Conservation (phyloP, 257 asterid species). For the Pogostemon cablin region DNA sequence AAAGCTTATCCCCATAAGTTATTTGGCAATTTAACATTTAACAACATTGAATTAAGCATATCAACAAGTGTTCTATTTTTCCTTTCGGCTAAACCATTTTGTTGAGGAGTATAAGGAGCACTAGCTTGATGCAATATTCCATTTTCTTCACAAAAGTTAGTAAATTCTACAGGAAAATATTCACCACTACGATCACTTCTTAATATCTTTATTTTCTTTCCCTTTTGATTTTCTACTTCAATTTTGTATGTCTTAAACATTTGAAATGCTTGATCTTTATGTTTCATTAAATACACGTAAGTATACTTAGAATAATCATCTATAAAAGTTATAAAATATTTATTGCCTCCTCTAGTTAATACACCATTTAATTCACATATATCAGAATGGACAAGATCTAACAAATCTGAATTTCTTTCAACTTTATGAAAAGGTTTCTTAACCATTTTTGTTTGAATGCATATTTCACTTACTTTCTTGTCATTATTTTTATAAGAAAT, state of each 20-base stretch:
- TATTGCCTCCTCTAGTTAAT: background rate
- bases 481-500: background rate
- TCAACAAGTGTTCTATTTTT: conserved; percentile 5
- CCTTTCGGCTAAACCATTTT: conserved; percentile 9
- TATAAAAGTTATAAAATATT: background rate
- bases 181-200: too few species aligned
- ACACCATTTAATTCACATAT: conserved; percentile 1
- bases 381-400: conserved; percentile 8
- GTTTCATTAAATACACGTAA: too few species aligned
- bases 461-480: background rate
- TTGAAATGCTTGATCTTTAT: too few species aligned
- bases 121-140: background rate
- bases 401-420: background rate
- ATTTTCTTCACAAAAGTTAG: too few species aligned
- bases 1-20: background rate
- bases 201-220: too few species aligned
- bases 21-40: background rate
- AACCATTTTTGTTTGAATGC: background rate
- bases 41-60: background rate
- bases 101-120: background rate
- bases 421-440: background rate
- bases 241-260: too few species aligned
- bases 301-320: too few species aligned
- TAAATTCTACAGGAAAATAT: too few species aligned
- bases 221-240: too few species aligned